These are phyloP conservation scores for Fusarium falciforme DNA, from an alignment of 2,329 filamentous ascomycete genomes.

Conservation along the genomic window DNA sequence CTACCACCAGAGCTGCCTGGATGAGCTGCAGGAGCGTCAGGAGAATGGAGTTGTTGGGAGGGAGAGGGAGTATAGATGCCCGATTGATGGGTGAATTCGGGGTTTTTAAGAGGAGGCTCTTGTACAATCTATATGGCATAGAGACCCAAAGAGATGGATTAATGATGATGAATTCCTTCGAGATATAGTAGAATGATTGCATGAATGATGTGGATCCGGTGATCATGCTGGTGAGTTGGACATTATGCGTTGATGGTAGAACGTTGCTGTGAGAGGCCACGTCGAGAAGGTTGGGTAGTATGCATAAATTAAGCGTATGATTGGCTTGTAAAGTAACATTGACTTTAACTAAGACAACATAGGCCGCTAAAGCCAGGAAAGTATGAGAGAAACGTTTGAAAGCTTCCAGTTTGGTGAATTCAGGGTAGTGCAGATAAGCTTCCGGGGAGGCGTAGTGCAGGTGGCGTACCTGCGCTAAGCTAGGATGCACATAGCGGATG, in stretches of 20 bases:
- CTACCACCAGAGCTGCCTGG: slow-evolving; percentile 76
- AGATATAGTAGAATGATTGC: background rate
- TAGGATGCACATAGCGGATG: slow-evolving; percentile 11
- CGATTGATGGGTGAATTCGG: slow-evolving; percentile 63
- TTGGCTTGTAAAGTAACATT: background rate
- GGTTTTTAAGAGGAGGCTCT: slow-evolving; percentile 8
- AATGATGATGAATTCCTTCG: slow-evolving; percentile 41
- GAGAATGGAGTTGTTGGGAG: slow-evolving; percentile 60
- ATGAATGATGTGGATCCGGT: background rate
- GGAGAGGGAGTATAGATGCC: slow-evolving; percentile 65
- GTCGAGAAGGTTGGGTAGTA: background rate
- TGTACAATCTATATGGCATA: slow-evolving; percentile 43
- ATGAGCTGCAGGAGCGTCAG: slow-evolving; percentile 69
- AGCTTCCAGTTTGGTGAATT: background rate
- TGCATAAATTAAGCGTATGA: background rate
- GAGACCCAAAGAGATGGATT: slow-evolving; percentile 36
- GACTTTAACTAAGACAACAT: background rate
- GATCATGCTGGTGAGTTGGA: background rate
- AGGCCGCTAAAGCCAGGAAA: background rate
- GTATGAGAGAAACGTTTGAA: background rate
- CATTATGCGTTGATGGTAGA: background rate
- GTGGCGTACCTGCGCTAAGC: slow-evolving; percentile 19
- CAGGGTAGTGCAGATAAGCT: slow-evolving; percentile 14
- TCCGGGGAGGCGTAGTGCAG: slow-evolving; percentile 8
- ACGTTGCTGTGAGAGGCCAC: background rate